These are phyloP conservation scores for Neonectria faginata DNA, from an alignment of 2,329 filamentous ascomycete genomes.

Conservation along the genomic window DNA sequence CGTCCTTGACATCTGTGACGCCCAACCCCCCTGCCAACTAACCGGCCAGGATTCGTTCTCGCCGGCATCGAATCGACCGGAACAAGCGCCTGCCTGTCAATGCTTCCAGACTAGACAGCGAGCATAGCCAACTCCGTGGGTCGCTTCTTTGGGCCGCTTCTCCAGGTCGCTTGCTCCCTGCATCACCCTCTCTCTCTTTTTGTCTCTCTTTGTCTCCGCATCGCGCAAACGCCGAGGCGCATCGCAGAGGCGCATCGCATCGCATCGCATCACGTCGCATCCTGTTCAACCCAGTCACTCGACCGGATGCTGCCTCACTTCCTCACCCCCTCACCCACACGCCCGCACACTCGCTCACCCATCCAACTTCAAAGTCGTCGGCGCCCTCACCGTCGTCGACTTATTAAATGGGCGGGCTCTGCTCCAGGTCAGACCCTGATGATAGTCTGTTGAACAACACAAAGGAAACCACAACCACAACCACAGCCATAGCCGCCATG, in stretches of 20 bases:
- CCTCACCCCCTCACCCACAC: neutral
- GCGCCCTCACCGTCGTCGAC: neutral
- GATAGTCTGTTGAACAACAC: neutral
- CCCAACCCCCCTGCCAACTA: neutral
- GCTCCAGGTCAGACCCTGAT: slow-evolving; percentile 38
- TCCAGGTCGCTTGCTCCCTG: neutral
- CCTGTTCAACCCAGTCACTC: neutral
- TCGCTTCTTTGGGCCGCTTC: neutral
- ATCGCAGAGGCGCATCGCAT: neutral
- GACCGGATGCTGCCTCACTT: neutral
- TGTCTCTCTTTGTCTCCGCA: neutral
- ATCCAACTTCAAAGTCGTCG: neutral
- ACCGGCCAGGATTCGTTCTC: neutral
- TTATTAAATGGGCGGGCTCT: slow-evolving; percentile 45
- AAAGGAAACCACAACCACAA: slow-evolving; percentile 28
- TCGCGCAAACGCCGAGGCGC: slow-evolving; percentile 2
- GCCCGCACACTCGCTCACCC: neutral
- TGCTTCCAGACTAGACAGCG: neutral
- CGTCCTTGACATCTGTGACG: neutral
- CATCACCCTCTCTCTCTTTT: neutral
- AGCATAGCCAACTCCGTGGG: neutral
- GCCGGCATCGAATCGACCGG: neutral
- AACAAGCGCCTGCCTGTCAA: neutral
- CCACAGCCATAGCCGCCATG: slow-evolving; percentile 27
- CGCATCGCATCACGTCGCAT: neutral